Base-by-base conservation (phyloP, 2,329 filamentous ascomycete species). In the Madurella mycetomatis region DNA sequence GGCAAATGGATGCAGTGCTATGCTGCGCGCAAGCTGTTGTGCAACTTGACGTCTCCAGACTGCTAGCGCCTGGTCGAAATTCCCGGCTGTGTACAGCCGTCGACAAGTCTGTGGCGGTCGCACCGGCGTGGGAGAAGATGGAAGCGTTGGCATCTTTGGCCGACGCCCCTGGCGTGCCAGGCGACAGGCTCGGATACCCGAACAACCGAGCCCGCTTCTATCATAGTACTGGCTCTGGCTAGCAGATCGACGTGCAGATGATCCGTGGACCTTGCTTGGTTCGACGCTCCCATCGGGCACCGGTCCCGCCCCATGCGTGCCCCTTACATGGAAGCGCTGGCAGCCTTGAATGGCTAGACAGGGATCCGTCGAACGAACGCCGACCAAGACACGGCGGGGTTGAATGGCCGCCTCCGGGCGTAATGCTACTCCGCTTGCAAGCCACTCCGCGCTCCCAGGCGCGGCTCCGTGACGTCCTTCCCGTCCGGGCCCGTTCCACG, bases 41-140 rank as follows among this genome's bases (percentile, higher is more conserved):
- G 47, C 52, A 17, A 52, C 52, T 51, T 41, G 49, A 37, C 37
- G 41, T 34, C 39, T 42, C 37, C 48, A 11, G 13, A 44, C 37
- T 25, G 25, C 25, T 25, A 51, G 37, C 49, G 53, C 49, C 42
- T 43, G 49, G 52, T 42, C 34, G 52, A 55, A 53, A 53, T 55
- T 55, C 47, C 52, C 56, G 44, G 15, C 47, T 51, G 49, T 37
- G 31, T 25, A 47, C 32, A 53, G 18, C 55, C 55, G 55, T 49
- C 7, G 51, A 44, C 55, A 54, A 39, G 30, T 37, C 47, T 54
- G 25, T 51, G 48, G 40, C 43, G 19, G 55, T 54, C 44, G 55
- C 48, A 57, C 55, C 34, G 34, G 34, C 34, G 13, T 45, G 55
- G 45, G 15, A 45, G 3, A 34, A 34, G 43, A 25, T 4, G 15